Conservation (phyloP, 2,329 filamentous ascomycete species). For the Didymella lethalis region DNA sequence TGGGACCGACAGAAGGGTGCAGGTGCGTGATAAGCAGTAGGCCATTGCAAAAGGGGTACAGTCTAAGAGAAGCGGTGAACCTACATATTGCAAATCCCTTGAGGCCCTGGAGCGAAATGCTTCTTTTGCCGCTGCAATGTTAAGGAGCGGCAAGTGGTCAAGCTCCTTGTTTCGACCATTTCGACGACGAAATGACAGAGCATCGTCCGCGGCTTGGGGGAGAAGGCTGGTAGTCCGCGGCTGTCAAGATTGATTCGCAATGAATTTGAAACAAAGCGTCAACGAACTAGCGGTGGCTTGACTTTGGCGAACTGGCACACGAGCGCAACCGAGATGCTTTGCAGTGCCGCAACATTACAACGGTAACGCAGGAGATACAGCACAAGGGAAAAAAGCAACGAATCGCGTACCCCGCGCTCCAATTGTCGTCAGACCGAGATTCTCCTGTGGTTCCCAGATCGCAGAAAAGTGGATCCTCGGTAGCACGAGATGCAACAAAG, state of each 20-base stretch:
- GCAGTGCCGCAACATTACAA: slow-evolving; percentile 10
- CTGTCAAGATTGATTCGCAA: slow-evolving; percentile 5
- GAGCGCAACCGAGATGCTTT: slow-evolving; percentile 7
- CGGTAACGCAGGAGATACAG: slow-evolving; percentile 13
- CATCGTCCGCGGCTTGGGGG: slow-evolving; percentile 1
- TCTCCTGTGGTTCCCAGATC: slow-evolving; percentile 16
- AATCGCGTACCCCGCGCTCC: slow-evolving; percentile 16
- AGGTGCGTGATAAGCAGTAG: not conserved
- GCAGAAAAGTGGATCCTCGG: slow-evolving; percentile 16
- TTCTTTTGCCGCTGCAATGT: slow-evolving; percentile 1
- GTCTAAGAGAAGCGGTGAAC: slow-evolving; percentile 5
- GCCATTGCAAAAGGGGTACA: not conserved
- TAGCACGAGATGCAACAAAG: slow-evolving; percentile 33
- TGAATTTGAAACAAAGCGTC: slow-evolving; percentile 17
- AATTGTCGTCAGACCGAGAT: slow-evolving; percentile 16
- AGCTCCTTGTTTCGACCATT: not conserved
- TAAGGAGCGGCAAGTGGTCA: not conserved
- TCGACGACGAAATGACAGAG: slow-evolving; percentile 1
- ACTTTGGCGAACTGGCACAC: slow-evolving; percentile 14
- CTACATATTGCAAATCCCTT: not conserved
- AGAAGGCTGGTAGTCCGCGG: slow-evolving; percentile 8
- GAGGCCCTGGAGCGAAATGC: not conserved
- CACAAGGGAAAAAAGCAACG: slow-evolving; percentile 17
- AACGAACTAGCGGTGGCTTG: slow-evolving; percentile 7
- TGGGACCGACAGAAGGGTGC: slow-evolving; percentile 1